Conservation (phyloP, 2,329 filamentous ascomycete species). For the Cercospora zeae-maydis region DNA sequence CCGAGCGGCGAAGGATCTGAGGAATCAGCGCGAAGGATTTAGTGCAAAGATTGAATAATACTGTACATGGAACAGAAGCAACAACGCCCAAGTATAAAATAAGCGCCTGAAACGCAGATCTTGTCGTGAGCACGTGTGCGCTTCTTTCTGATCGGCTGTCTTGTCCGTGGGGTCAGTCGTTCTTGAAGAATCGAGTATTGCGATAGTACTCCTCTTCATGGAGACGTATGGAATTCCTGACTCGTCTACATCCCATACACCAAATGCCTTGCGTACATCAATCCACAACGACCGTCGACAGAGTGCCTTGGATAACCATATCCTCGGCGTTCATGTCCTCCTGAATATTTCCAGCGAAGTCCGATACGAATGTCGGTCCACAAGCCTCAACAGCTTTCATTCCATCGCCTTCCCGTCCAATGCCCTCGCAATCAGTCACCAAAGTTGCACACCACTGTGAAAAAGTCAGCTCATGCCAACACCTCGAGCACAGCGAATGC, state of each 20-base stretch:
- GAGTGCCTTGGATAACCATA: neutral
- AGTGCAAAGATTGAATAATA: neutral
- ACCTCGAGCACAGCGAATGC: neutral
- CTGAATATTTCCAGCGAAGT: neutral
- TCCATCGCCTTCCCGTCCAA: neutral
- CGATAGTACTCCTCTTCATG: neutral
- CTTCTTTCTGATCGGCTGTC: no score
- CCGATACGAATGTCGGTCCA: neutral
- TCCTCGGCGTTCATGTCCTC: neutral
- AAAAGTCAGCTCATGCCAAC: neutral
- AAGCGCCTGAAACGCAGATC: neutral
- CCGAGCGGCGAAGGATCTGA: neutral
- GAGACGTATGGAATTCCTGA: neutral
- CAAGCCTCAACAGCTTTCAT: neutral
- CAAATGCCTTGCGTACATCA: neutral
- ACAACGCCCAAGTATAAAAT: neutral
- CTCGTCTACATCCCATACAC: neutral
- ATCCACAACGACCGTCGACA: neutral
- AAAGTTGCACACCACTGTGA: neutral
- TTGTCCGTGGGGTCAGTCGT: no score
- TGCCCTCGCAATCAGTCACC: neutral
- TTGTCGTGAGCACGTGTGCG: neutral
- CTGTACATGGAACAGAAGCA: neutral
- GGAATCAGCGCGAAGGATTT: neutral
- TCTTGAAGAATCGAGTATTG: neutral